phyloP scores from a whole-genome alignment of 2,329 filamentous ascomycete species.

The Polychaeton citri region DNA sequence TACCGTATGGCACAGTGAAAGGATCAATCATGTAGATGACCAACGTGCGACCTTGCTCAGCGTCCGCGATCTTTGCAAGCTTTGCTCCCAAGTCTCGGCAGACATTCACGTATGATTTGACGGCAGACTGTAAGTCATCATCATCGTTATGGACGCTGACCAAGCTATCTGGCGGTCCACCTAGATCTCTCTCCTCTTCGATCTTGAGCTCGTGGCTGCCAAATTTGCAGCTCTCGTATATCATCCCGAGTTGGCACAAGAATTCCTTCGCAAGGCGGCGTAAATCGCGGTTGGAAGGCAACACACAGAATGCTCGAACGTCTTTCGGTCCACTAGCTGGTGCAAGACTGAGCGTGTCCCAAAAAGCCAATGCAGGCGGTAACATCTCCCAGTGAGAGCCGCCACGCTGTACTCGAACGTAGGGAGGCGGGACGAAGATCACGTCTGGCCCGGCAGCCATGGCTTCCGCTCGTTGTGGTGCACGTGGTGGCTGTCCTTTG shows the following conservation, averaged over 20 bases:
- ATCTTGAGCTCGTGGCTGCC: constrained; percentile 42
- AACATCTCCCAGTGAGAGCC: constrained; percentile 59
- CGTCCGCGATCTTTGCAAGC: constrained; percentile 10
- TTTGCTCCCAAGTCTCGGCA: constrained; percentile 15
- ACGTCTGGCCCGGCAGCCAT: constrained; percentile 26
- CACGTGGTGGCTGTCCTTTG: constrained; percentile 16
- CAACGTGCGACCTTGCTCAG: constrained; percentile 35
- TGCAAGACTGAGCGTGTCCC: constrained; percentile 65
- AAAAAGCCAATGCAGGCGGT: constrained; percentile 62
- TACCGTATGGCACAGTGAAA: constrained; percentile 44
- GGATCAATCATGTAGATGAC: constrained; percentile 68
- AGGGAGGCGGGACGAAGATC: constrained; percentile 53
- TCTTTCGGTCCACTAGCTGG: constrained; percentile 61
- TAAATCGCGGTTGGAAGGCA: constrained; percentile 53
- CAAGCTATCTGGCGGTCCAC: not conserved
- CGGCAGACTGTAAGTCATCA: constrained; percentile 7
- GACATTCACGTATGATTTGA: constrained; percentile 11
- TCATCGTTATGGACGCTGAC: constrained; percentile 3
- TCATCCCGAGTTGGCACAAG: constrained; percentile 51
- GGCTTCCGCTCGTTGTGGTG: constrained; percentile 13
- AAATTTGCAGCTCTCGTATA: constrained; percentile 62
- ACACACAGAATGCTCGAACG: constrained; percentile 55
- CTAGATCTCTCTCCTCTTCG: constrained; percentile 20
- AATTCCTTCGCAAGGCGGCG: constrained; percentile 49
- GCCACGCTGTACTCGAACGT: constrained; percentile 57